phyloP scores from a whole-genome alignment of 2,329 filamentous ascomycete species.

The Tolypocladium tropicale region DNA sequence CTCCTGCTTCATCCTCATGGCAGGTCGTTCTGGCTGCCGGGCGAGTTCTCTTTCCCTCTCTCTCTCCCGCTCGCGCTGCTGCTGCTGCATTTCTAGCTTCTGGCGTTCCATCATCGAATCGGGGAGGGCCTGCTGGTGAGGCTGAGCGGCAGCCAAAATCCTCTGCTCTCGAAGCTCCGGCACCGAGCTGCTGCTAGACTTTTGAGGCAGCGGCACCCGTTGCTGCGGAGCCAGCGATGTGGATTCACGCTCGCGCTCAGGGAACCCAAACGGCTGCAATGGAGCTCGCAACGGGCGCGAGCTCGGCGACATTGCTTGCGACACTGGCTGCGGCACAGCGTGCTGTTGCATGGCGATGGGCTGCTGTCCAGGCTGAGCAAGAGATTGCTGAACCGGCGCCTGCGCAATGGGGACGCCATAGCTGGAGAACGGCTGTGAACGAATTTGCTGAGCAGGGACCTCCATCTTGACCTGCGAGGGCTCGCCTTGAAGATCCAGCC shows the following conservation, averaged over 20 bases:
- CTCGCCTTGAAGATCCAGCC: conserved; percentile 34
- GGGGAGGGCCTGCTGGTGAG: conserved; percentile 20
- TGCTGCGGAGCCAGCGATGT: conserved; percentile 21
- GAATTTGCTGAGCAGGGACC: conserved; percentile 18
- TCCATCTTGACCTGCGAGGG: conserved; percentile 35
- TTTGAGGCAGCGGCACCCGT: conserved; percentile 29
- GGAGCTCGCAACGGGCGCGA: conserved; percentile 33
- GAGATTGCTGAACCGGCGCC: conserved; percentile 22
- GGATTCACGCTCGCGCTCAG: conserved; percentile 30
- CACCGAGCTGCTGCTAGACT: conserved; percentile 20
- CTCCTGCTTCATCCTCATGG: conserved; percentile 38
- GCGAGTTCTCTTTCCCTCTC: conserved; percentile 18
- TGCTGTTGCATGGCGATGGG: conserved; percentile 24
- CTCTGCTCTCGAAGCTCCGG: conserved; percentile 24
- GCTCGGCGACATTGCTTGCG: conserved; percentile 37
- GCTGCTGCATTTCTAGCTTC: conserved; percentile 16
- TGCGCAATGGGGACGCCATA: conserved; percentile 39
- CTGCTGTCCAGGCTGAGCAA: conserved; percentile 15
- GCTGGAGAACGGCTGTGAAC: conserved; percentile 26
- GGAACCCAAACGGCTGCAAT: conserved; percentile 30
- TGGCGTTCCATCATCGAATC: conserved; percentile 24
- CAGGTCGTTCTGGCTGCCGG: conserved; percentile 18
- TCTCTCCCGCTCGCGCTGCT: conserved; percentile 8
- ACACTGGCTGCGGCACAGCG: conserved; percentile 21
- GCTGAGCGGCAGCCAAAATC: conserved; percentile 22